Percentiles rank a stretch among this genome's conserved stretches.
These are phyloP conservation scores for Allantophomopsis cytisporea DNA, from an alignment of 2,329 filamentous ascomycete species.

Conservation along the genomic window DNA sequence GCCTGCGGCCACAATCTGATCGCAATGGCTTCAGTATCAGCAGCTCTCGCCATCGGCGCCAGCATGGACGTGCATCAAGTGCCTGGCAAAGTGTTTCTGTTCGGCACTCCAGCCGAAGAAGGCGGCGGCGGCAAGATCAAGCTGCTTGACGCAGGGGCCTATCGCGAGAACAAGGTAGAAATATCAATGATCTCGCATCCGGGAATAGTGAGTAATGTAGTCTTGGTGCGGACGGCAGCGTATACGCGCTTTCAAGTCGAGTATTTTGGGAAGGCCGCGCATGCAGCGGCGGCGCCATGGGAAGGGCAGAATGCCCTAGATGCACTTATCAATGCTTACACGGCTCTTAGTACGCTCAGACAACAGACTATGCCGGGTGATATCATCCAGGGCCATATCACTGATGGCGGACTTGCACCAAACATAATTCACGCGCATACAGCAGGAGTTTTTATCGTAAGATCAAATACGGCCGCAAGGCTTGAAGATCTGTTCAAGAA, in stretches of 20 bases:
- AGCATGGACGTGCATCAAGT: slow-evolving; percentile 2
- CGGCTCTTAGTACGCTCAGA: slow-evolving; percentile 33
- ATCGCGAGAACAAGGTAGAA: slow-evolving; percentile 19
- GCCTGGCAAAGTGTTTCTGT: slow-evolving; percentile 5
- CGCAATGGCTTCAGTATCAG: slow-evolving; percentile 22
- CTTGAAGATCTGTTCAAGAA: slow-evolving; percentile 24
- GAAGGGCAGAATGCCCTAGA: slow-evolving; percentile 46
- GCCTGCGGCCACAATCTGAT: slow-evolving; percentile 31
- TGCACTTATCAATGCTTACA: slow-evolving; percentile 34
- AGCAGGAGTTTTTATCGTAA: slow-evolving; percentile 27
- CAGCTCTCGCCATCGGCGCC: slow-evolving; percentile 17
- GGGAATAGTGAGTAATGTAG: slow-evolving; percentile 22
- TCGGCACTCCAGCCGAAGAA: slow-evolving; percentile 28
- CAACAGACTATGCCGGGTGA: slow-evolving; percentile 40
- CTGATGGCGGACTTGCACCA: slow-evolving; percentile 34
- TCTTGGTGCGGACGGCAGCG: slow-evolving; percentile 36
- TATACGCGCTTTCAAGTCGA: slow-evolving; percentile 33
- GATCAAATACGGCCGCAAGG: slow-evolving; percentile 26
- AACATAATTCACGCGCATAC: slow-evolving; percentile 42
- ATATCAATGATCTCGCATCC: slow-evolving; percentile 26
- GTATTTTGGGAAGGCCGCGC: slow-evolving; percentile 39
- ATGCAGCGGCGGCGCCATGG: slow-evolving; percentile 44
- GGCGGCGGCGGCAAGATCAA: slow-evolving; percentile 25
- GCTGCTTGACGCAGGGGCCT: slow-evolving; percentile 29
- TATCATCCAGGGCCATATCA: slow-evolving; percentile 33